Evolutionary conservation across 1,284 basidiomycete genomes (phyloP), one percentile per base, ranked within the genome.

Genomic region (Puccinia polysora): DNA sequence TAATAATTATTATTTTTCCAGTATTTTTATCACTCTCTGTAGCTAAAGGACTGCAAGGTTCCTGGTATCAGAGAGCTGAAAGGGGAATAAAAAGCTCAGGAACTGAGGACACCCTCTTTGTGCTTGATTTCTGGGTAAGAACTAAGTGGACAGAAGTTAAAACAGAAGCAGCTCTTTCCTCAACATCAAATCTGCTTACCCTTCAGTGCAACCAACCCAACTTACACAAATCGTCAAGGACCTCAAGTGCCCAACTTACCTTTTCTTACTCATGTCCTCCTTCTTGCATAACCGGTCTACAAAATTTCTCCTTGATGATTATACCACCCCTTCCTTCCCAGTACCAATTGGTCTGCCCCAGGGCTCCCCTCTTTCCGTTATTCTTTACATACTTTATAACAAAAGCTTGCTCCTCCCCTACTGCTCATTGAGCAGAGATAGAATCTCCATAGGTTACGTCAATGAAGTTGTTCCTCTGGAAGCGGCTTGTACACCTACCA

Each of bases 371-470:
- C 34, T 60, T 0, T 69, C 67, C 0, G 55, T 60, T 7, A 69
- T 60, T 12, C 43, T 69, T 1, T 69, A 69, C 14, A 59, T 69
- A 4, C 20, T 50, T 6, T 69, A 69, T 20, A 69, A 69, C 6
- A 47, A 38, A 1, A 10, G n/a, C 7, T 25, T 69, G 8, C 55
- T 60, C 4, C 28, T 15, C 1, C 6, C 12, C 4, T 6, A 25
- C 4, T n/a, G 6, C 38, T 43, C 40, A 2, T 6, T 25, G 0
- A 38, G 15, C 0, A 0, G 1, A n/a, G 40, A 36, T 3, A 25
- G 5, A 2, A 25, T 60, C 1, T 69, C 55, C 4, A 4, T 59
- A 1, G 67, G 55, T 0, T 69, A 45, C 20, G 50, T 69, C 40
- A 56, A 69, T 23, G 56, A 69, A 36, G 28, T 69, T 1, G 65